Conservation (phyloP, 2,329 filamentous ascomycete species). For the Xylariaceae sp. region DNA sequence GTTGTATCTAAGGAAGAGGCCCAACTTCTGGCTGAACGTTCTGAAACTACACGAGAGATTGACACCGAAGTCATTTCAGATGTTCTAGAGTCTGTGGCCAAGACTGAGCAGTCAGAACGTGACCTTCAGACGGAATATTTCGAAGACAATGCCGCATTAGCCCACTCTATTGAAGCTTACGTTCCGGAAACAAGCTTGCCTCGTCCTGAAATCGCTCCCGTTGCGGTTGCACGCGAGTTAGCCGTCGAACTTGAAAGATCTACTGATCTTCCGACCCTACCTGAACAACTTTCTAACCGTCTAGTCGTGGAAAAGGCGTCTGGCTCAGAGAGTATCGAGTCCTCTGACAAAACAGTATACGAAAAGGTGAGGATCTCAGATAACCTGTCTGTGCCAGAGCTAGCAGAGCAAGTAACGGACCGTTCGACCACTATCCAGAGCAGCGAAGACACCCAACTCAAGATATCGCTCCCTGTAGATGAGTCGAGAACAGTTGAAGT, state of each 20-base stretch:
- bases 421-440: neutral
- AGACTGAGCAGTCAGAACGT: constrained; percentile 2
- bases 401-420: neutral
- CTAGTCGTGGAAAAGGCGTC: neutral
- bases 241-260: constrained; percentile 1
- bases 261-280: neutral
- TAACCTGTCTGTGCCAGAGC: neutral
- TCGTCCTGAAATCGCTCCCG: constrained; percentile 2
- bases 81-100: constrained; percentile 8
- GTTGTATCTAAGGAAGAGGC: constrained; percentile 23
- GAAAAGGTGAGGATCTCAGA: constrained; percentile 27
- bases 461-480: neutral
- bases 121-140: neutral
- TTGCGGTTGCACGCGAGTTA: neutral
- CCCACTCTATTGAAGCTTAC: neutral
- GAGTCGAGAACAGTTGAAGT: constrained; percentile 17
- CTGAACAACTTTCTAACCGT: constrained; percentile 6
- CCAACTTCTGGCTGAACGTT: constrained; percentile 11
- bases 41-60: constrained; percentile 2
- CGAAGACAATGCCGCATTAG: neutral
- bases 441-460: neutral
- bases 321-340: constrained; percentile 15
- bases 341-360: constrained; percentile 33
- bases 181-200: neutral
- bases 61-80: constrained; percentile 8